phyloP scores from a whole-genome alignment of 805 yeast species.

The Ogataea trehaloabstinens region DNA sequence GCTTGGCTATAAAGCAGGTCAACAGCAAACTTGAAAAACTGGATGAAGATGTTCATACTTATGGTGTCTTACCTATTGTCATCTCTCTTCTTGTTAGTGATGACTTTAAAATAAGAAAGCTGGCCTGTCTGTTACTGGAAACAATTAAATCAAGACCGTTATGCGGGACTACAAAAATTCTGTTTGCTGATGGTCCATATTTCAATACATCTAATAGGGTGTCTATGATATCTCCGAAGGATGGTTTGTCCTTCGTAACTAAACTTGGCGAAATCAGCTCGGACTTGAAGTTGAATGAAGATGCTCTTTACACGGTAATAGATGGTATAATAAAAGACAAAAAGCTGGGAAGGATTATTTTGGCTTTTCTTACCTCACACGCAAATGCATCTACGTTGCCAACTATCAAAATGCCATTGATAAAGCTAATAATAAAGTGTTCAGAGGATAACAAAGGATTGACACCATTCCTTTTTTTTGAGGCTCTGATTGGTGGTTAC shows the following conservation, averaged over 20 bases:
- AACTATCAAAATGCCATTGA: slow-evolving; percentile 50
- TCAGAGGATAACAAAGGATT: slow-evolving; percentile 38
- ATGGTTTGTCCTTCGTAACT: slow-evolving; percentile 47
- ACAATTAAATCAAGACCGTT: slow-evolving; percentile 37
- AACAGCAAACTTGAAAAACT: slow-evolving; percentile 35
- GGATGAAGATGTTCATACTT: slow-evolving; percentile 35
- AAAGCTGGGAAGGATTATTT: slow-evolving; percentile 52
- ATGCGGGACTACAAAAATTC: slow-evolving; percentile 36
- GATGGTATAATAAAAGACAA: slow-evolving; percentile 43
- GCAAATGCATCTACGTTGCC: slow-evolving; percentile 52
- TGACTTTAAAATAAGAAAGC: slow-evolving; percentile 48
- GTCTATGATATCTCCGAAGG: slow-evolving; percentile 63
- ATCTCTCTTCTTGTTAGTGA: slow-evolving; percentile 52
- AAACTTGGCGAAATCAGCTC: slow-evolving; percentile 36
- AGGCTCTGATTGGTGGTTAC: slow-evolving; percentile 44
- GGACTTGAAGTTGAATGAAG: slow-evolving; percentile 50
- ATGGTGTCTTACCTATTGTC: slow-evolving; percentile 58
- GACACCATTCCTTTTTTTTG: slow-evolving; percentile 47
- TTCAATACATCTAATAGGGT: slow-evolving; percentile 43
- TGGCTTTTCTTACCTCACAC: slow-evolving; percentile 70
- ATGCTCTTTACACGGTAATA: slow-evolving; percentile 41
- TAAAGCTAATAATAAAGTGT: slow-evolving; percentile 43
- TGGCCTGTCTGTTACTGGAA: slow-evolving; percentile 38
- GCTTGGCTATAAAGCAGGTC: slow-evolving; percentile 45
- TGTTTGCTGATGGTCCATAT: slow-evolving; percentile 56